Evolutionary conservation across 1,284 basidiomycete species (phyloP), one percentile per base, ranked within the genome.

Genomic region (Rhodotorula sp.): DNA sequence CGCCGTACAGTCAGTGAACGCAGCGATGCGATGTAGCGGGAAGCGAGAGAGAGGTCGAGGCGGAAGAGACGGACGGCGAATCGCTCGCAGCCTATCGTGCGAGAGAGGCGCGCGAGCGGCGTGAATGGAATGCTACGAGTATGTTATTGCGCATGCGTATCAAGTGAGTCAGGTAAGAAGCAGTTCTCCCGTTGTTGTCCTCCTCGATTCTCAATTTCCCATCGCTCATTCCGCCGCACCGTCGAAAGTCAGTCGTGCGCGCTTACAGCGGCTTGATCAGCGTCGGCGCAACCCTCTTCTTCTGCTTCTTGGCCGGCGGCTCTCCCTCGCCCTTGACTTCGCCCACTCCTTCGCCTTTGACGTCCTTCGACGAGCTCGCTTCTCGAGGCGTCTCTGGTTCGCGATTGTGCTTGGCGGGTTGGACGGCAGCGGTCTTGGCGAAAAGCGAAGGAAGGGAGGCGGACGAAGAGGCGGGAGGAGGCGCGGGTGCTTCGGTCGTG

Each of bases 271-370:
- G 62, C 55, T 34, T 44, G 11, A 65, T 30, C 46, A 65, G 30
- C 31, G 64, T 65, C 46, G 64, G 64, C 31, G 47, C 48, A 10
- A 65, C 64, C 10, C 64, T 30, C 64, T 60, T 60, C 58, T 60
- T 60, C 37, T 52, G 34, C 47, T 61, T 65, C 47, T 65, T 60
- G 16, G 47, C 53, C 26, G 58, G 58, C n/a, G 48, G 28, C 48
- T 31, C 28, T 10, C 37, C 48, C 18, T n/a, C 48, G 15, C 48
- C 62, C 22, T 37, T 52, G 9, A 10, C n/a, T 18, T 6, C 9
- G 28, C 53, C 20, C 15, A 30, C 58, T 16, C n/a, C 53, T 53
- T 44, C 20, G 22, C 8, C 22, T 1, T 0, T 8, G 28, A 37
- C 30, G 6, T 20, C 47, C 22, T 22, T 47, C 13, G 16, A 15